phyloP scores from a whole-genome alignment of 305 asterid species.

The Fraxinus sp. region DNA sequence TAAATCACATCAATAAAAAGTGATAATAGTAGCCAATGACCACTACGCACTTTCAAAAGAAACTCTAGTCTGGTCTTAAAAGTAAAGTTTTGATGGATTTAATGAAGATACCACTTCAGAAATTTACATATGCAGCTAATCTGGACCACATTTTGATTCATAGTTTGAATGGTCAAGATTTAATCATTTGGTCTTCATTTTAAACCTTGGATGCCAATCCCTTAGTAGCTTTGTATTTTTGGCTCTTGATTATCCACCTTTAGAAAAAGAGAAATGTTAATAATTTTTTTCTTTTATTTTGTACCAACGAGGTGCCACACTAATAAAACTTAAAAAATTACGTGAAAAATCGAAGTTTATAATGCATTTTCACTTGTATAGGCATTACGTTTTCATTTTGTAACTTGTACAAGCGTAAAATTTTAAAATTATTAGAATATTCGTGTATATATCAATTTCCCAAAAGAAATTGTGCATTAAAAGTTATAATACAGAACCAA shows the following conservation, averaged over 20 bases:
- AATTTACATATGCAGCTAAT: slow-evolving; percentile 28
- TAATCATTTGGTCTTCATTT: slow-evolving; percentile 69
- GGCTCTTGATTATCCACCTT: slow-evolving; percentile 25
- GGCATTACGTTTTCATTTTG: too few species aligned
- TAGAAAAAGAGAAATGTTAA: background rate
- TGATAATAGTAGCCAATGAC: slow-evolving; percentile 26
- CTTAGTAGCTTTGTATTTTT: slow-evolving; percentile 40
- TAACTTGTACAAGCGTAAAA: background rate
- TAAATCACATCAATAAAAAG: slow-evolving; percentile 76
- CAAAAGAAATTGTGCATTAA: background rate
- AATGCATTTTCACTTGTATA: background rate
- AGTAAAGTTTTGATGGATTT: slow-evolving; percentile 37
- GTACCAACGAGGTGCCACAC: background rate
- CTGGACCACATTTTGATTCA: slow-evolving; percentile 55
- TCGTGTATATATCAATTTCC: background rate
- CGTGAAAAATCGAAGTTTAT: too few species aligned
- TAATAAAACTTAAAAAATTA: too few species aligned
- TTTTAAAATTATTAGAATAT: too few species aligned
- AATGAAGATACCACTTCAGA: slow-evolving; percentile 29
- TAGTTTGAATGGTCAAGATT: slow-evolving; percentile 83
- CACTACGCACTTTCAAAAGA: slow-evolving; percentile 23
- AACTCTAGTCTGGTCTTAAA: slow-evolving; percentile 28
- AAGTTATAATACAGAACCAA: too few species aligned
- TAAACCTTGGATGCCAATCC: slow-evolving; percentile 69
- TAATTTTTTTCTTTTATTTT: background rate